Percentiles rank a stretch among this genome's conserved stretches.
Evolutionary conservation across 2,329 filamentous ascomycete genomes (phyloP).

Genomic region (Phyllosticta ampelicida): DNA sequence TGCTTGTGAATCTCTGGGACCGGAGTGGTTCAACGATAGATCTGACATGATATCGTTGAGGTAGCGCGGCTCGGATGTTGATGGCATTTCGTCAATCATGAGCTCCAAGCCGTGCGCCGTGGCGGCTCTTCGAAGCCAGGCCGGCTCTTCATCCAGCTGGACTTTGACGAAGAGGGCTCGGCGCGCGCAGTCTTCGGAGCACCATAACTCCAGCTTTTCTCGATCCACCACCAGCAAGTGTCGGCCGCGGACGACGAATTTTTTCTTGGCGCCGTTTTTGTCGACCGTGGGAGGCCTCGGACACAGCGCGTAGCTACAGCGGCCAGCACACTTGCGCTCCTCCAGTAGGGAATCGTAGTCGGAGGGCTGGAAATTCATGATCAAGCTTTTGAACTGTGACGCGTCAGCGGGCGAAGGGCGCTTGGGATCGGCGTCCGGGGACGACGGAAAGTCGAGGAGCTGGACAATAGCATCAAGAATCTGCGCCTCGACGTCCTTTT

Average conservation of each 20-base stretch:
- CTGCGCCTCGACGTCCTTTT: constrained; percentile 63
- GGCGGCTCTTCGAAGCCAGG: constrained; percentile 63
- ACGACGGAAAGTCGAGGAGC: constrained; percentile 54
- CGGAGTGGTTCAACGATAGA: background rate
- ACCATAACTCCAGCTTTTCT: constrained; percentile 76
- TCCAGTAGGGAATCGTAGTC: constrained; percentile 85
- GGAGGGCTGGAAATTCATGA: constrained; percentile 68
- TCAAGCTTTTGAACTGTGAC: constrained; percentile 50
- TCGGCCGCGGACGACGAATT: constrained; percentile 51
- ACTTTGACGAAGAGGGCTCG: constrained; percentile 78
- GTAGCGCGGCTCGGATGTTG: background rate
- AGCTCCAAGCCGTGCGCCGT: constrained; percentile 28
- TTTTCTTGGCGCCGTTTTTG: constrained; percentile 42
- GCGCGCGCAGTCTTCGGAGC: constrained; percentile 65
- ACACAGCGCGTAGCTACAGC: constrained; percentile 81
- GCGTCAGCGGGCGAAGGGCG: constrained; percentile 49
- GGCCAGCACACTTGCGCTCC: constrained; percentile 73
- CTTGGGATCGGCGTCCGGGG: constrained; percentile 39
- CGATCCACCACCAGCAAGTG: constrained; percentile 55
- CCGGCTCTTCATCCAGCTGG: constrained; percentile 74
- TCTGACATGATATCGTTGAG: constrained; percentile 2
- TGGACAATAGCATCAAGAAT: constrained; percentile 64
- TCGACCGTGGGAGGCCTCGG: constrained; percentile 48
- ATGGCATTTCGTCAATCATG: constrained; percentile 6
- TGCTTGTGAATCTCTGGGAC: background rate